Evolutionary conservation across 2,329 filamentous ascomycete genomes (phyloP), one percentile per base, ranked within the genome.

Genomic region (Apiospora rasikravindrae): DNA sequence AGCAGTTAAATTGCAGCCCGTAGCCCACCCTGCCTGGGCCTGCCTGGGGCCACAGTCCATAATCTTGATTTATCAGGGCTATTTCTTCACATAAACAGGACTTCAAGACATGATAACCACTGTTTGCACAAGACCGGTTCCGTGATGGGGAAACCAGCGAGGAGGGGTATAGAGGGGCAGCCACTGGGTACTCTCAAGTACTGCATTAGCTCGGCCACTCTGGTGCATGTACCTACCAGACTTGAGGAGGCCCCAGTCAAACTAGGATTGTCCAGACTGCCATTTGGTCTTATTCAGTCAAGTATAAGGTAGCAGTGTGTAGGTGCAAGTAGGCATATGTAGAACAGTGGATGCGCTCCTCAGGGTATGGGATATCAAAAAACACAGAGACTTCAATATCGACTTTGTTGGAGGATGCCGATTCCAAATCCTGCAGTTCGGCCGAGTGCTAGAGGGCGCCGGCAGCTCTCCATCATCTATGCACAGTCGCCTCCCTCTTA

Each of bases 121-220:
- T 64, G 57, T 40, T 64, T 40, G 57, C n/a, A 13, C 57, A 64
- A 40, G 29, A 64, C 33, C 33, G 57, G 57, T 64, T 64, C 57
- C 57, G 57, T n/a, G 57, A 64, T 64, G 57, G 57, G 19, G 57
- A 40, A 64, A 37, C 4, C 5, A 6, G 57, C 16, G 57, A 64
- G 57, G 57, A 64, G 57, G 57, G 57, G 57, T 64, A 64, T 64
- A 64, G 57, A 64, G 57, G 57, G 57, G 57, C 57, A 64, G 10
- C 19, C 19, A n/a, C 57, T 24, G 6, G 57, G 57, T 64, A 64
- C 57, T 64, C 29, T n/a, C 29, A 40, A 40, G 57, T 64, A 64
- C 57, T 64, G 57, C 57, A 11, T 40, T 40, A 64, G 57, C 57
- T 40, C 29, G 29, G 19, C 57, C 29, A 40, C 57, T 64, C 40